Conservation (phyloP, 768 basidiomycete genomes). For the Mycena pura region DNA sequence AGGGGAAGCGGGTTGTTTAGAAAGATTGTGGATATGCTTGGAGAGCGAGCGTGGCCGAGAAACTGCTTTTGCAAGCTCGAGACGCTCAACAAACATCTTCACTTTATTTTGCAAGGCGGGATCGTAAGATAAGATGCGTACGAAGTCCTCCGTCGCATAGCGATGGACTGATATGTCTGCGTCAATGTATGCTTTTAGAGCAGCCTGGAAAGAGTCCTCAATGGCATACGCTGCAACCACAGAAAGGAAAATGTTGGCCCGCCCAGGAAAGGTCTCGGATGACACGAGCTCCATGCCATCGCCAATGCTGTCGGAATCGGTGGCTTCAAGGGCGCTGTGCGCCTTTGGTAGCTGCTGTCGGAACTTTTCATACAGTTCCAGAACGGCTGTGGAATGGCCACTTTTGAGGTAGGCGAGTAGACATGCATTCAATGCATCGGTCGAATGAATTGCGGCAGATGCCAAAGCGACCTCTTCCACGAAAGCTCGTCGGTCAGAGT, state of each 20-base stretch:
- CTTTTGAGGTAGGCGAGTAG: slow-evolving; percentile 54
- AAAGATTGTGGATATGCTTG: slow-evolving; percentile 56
- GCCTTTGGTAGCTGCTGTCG: slow-evolving; percentile 32
- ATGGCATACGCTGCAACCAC: slow-evolving; percentile 69
- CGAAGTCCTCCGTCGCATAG: slow-evolving; percentile 45
- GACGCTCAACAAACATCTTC: slow-evolving; percentile 50
- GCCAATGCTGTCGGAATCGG: slow-evolving; percentile 19
- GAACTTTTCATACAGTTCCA: slow-evolving; percentile 53
- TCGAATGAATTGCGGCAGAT: slow-evolving; percentile 51
- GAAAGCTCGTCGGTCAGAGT: slow-evolving; percentile 34
- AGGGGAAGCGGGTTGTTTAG: slow-evolving; percentile 37
- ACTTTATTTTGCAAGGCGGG: slow-evolving; percentile 49
- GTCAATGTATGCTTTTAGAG: slow-evolving; percentile 52
- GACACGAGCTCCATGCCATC: slow-evolving; percentile 4
- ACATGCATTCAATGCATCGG: slow-evolving; percentile 55
- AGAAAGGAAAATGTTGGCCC: slow-evolving; percentile 53
- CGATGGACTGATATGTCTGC: slow-evolving; percentile 44
- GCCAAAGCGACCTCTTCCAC: slow-evolving; percentile 58
- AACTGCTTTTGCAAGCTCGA: slow-evolving; percentile 60
- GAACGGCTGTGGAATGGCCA: slow-evolving; percentile 47
- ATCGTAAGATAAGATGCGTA: slow-evolving; percentile 44
- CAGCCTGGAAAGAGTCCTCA: slow-evolving; percentile 61
- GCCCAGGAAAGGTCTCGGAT: slow-evolving; percentile 31
- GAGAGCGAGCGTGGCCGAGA: slow-evolving; percentile 56
- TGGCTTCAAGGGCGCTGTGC: slow-evolving; percentile 19